Base-by-base conservation (phyloP, 2,329 filamentous ascomycete genomes). In the Aureobasidium musti region DNA sequence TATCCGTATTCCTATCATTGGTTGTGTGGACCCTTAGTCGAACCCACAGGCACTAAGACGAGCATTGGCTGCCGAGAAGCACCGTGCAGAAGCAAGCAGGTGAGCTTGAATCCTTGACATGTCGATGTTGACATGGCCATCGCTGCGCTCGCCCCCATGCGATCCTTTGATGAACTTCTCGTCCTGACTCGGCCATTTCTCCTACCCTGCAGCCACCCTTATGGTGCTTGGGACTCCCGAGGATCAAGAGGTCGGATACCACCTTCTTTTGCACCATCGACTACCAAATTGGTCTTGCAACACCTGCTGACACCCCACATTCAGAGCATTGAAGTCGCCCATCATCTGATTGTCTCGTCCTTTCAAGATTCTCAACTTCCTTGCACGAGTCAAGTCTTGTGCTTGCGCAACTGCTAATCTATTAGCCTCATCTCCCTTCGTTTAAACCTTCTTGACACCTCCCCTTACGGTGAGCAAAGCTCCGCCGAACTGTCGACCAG, bases 371-470 rank as follows among this genome's bases (percentile, higher is more conserved):
- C 66, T 60, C 41, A 59, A 41, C 45, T 10, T 14, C 30, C 37
- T 47, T 50, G 67, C 68, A 45, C 68, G 68, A 69, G 68, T 67
- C 68, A 67, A 65, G 67, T 52, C 47, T 49, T 57, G 35, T 67
- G 63, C 65, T 69, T 69, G 66, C 68, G 68, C 67, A 68, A 69
- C 65, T 67, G 68, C 65, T 60, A 69, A 66, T 63, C 65, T 67
- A 65, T 65, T 69, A 65, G 66, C 65, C 54, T 69, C 67, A 66
- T 67, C 61, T 67, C 65, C 54, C 63, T 56, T 66, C 68, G 64
- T 68, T 63, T 68, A 68, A 64, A 67, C 66, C 64, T 66, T 57
- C 64, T 66, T 52, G 35, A 43, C 50, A 28, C 33, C 41, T 19
- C 5, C 64, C 64, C 35, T 13, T 60, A 54, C 64, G 64, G 64